Conservation (phyloP, 2,329 filamentous ascomycete genomes). For the Huntiella omanensis region DNA sequence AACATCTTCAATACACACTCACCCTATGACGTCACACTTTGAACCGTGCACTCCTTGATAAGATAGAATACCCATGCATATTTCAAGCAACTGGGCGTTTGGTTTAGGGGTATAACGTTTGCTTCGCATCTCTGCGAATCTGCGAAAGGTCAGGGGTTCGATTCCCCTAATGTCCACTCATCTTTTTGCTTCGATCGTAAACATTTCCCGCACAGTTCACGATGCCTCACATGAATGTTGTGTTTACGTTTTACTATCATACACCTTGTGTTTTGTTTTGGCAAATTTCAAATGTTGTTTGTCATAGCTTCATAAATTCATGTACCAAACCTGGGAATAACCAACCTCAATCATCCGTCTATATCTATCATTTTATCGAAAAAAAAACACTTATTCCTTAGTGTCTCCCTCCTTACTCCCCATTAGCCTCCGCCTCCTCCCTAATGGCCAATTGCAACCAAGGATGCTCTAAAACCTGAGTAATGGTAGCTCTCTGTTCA, state of each 20-base stretch:
- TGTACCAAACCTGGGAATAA: neutral
- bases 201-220: neutral
- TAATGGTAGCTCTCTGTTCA: constrained; percentile 63
- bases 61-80: no score
- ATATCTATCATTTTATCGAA: neutral
- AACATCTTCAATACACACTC: no score
- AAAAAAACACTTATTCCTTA: neutral
- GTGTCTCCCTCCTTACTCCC: neutral
- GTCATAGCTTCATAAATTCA: constrained; percentile 1
- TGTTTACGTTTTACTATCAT: neutral
- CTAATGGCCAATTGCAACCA: constrained; percentile 37
- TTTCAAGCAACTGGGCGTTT: constrained; percentile 5
- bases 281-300: neutral
- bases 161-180: constrained; percentile 10
- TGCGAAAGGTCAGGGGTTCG: constrained; percentile 12
- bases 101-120: constrained; percentile 11
- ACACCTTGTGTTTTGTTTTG: neutral
- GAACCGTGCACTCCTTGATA: no score
- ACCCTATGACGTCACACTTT: no score
- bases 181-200: neutral
- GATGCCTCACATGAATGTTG: neutral
- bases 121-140: constrained; percentile 10
- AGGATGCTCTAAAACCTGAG: constrained; percentile 71
- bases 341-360: neutral
- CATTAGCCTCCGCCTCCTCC: constrained; percentile 6